A percentile compares a stretch with the other conserved stretches of the same genome.
phyloP scores from a whole-genome alignment of 2,329 filamentous ascomycete species.

The Sclerotinia glacialis region DNA sequence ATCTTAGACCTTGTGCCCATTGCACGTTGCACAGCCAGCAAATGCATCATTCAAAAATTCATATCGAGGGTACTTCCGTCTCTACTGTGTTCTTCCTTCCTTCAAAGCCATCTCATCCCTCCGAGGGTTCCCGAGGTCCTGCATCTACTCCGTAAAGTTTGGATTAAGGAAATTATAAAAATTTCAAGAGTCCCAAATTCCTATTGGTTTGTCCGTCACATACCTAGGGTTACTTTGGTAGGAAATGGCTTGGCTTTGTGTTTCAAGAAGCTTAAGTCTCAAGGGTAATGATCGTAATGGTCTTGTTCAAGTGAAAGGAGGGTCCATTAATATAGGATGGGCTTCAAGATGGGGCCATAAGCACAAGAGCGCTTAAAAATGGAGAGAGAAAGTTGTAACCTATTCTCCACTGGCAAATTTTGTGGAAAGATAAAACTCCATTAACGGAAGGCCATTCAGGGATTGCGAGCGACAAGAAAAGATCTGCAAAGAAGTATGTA shows the following conservation, averaged over 20 bases:
- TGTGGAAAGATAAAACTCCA: background rate
- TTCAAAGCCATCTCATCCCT: conserved; percentile 9
- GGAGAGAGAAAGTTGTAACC: background rate
- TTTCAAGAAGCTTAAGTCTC: conserved; percentile 10
- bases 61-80: background rate
- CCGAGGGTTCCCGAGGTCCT: conserved; percentile 9
- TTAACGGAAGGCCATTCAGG: too few relatives aligned
- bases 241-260: conserved; percentile 6
- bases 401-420: background rate
- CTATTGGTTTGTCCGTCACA: background rate
- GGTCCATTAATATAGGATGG: background rate
- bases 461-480: too few relatives aligned
- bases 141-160: background rate
- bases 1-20: background rate
- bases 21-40: conserved; percentile 16
- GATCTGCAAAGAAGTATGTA: too few relatives aligned
- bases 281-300: background rate
- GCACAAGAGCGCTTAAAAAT: conserved; percentile 11
- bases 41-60: background rate
- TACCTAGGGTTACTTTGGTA: background rate
- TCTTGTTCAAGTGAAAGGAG: conserved; percentile 13
- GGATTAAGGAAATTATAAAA: background rate
- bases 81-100: conserved; percentile 6
- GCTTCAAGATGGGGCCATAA: conserved; percentile 6
- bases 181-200: background rate